These are phyloP conservation scores for Yamadazyma endophytica DNA, from an alignment of 805 yeast genomes.

Conservation along the genomic window DNA sequence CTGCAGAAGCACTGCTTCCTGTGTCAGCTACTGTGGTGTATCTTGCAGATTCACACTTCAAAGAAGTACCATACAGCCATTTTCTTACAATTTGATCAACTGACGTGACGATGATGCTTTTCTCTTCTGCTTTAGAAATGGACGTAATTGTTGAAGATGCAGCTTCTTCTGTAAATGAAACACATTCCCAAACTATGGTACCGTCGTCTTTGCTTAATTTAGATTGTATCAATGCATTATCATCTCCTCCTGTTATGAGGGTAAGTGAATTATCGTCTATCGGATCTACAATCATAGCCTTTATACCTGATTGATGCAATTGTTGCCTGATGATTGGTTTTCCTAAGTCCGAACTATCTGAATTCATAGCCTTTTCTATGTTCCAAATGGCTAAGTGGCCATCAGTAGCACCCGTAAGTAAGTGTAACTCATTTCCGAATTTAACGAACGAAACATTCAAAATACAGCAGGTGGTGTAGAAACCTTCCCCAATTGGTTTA, in stretches of 20 bases:
- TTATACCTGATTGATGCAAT: slow-evolving; percentile 84
- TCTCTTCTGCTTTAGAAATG: slow-evolving; percentile 31
- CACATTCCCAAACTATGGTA: slow-evolving; percentile 18
- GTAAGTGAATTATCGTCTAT: slow-evolving; percentile 11
- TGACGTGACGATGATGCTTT: slow-evolving; percentile 52
- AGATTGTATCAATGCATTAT: slow-evolving; percentile 55
- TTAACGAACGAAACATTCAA: slow-evolving; percentile 52
- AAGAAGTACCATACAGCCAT: slow-evolving; percentile 47
- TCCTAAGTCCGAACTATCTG: slow-evolving; percentile 13
- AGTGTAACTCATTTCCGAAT: slow-evolving; percentile 19
- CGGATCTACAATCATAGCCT: slow-evolving; percentile 41
- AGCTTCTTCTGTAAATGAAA: slow-evolving; percentile 47
- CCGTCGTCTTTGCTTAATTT: slow-evolving; percentile 11
- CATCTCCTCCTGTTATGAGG: slow-evolving; percentile 87
- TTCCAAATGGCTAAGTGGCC: slow-evolving; percentile 70
- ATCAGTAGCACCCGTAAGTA: slow-evolving; percentile 74
- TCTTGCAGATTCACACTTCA: slow-evolving; percentile 29
- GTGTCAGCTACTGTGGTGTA: slow-evolving; percentile 91
- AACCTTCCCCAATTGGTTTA: slow-evolving; percentile 39
- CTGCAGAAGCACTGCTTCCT: slow-evolving; percentile 55
- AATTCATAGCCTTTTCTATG: not conserved
- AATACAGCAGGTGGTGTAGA: slow-evolving; percentile 73
- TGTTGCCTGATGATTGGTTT: slow-evolving; percentile 37
- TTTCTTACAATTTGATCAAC: slow-evolving; percentile 76
- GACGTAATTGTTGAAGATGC: slow-evolving; percentile 88